Base-by-base conservation (phyloP, 495 filamentous ascomycete species). In the Aspergillus nidulans region DNA sequence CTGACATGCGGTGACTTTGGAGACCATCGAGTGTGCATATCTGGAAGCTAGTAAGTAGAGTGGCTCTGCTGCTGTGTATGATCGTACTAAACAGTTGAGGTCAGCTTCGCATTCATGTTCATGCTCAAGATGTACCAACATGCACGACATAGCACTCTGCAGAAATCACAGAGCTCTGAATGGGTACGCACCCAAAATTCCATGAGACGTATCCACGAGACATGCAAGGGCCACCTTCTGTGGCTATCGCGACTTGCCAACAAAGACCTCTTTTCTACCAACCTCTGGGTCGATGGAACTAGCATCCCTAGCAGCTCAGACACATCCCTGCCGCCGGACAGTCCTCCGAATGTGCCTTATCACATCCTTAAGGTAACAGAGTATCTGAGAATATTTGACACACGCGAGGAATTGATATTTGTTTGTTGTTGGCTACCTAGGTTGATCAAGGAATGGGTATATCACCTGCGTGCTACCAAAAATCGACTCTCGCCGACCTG, bases 1-100 rank as follows among this genome's bases (percentile, higher is more conserved):
- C 32, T 52, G 3, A 52, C 49, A 42, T 52, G 49, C 23, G 49
- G 49, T n/a, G 49, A 42, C 26, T 52, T 52, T 42, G 36, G 49
- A 1, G 49, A 52, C 16, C 49, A 52, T 42, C 34, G 49, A 52
- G 49, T 52, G 36, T 41, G 49, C 49, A 16, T 52, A 52, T 52
- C 49, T 26, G 49, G 49, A 0, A 52, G 49, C 16, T 52, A 52
- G 49, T 52, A 52, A 41, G 49, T 52, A 23, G 9, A 20, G 19
- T 4, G 7, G 9, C 6, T n/a, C 1, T 24, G 20, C 21, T 13
- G 6, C 21, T 4, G 6, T 13, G 41, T 10, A 24, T 44, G 6
- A 44, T 25, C 13, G 15, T 44, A 44, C 41, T 25, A 7, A 44
- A 19, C 6, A 10, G 4, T 25, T 40, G 48, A 5, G 6, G 12